Conservation (phyloP, 2,329 filamentous ascomycete genomes). For the Myrmaecium sp. region DNA sequence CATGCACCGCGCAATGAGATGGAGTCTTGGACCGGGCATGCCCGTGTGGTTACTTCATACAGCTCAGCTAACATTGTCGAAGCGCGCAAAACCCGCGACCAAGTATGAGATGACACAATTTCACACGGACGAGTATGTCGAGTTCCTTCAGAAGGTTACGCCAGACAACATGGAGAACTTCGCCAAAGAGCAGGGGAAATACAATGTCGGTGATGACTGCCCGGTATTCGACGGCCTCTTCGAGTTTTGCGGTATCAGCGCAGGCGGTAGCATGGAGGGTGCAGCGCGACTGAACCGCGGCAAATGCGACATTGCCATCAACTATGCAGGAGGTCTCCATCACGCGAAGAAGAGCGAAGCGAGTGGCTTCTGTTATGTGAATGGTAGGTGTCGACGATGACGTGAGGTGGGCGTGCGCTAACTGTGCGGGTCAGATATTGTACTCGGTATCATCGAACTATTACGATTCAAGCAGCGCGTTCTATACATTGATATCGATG, state of each 20-base stretch:
- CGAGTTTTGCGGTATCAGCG: slow-evolving; percentile 54
- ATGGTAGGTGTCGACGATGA: slow-evolving; percentile 18
- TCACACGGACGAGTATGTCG: slow-evolving; percentile 57
- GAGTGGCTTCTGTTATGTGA: slow-evolving; percentile 31
- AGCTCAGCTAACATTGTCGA: slow-evolving; percentile 8
- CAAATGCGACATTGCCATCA: slow-evolving; percentile 49
- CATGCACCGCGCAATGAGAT: slow-evolving; percentile 1
- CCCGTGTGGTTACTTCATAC: not conserved
- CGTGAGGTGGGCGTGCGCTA: too few relatives aligned
- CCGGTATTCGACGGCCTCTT: slow-evolving; percentile 55
- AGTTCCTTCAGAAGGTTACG: slow-evolving; percentile 69
- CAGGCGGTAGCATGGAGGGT: slow-evolving; percentile 54
- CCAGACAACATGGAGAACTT: slow-evolving; percentile 97
- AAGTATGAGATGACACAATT: slow-evolving; percentile 59
- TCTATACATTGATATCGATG: slow-evolving; percentile 50
- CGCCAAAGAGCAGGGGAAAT: slow-evolving; percentile 70
- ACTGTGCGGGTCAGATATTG: slow-evolving; percentile 35
- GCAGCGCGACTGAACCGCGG: slow-evolving; percentile 49
- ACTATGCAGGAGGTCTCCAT: slow-evolving; percentile 33
- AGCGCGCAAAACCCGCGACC: slow-evolving; percentile 34
- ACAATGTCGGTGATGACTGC: slow-evolving; percentile 47
- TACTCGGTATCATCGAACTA: slow-evolving; percentile 48
- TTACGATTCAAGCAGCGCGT: slow-evolving; percentile 47
- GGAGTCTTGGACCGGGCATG: slow-evolving; percentile 1
- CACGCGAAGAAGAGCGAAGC: slow-evolving; percentile 33